Base-by-base conservation (phyloP, 345 rosid genomes). In the Clausena lansium region DNA sequence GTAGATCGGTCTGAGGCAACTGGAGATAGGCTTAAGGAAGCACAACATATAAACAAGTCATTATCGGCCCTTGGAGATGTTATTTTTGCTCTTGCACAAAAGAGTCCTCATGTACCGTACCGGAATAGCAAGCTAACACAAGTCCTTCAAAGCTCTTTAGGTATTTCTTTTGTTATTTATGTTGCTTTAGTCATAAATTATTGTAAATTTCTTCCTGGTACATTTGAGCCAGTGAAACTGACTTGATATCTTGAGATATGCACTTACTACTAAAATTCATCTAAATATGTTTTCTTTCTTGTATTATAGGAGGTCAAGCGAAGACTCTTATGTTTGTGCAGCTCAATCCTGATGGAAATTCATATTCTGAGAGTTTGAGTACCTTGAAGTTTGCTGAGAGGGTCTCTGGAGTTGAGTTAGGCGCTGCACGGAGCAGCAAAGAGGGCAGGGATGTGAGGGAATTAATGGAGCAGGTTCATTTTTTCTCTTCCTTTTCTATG, bases 61-160 rank as follows among this genome's bases (percentile, higher is more conserved):
- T 83, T 97, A 6, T 91, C 99, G 22, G 89, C 99, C 39, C 94
- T 97, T 28, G 99, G 99, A 67, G 98, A 97, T 74, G 99, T 97
- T 3, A 89, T 97, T 76, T 97, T 91, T 58, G 88, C 99, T 69
- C 90, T 97, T 32, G 90, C 98, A 54, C 93, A 92, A 78, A 97
- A 94, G 87, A 88, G 86, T 81, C 22, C 95, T 6, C 99, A 97
- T 75, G 87, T 97, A 32, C 99, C 99, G 1, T 97, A 93, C 67
- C 88, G 99, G 83, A 97, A 97, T 76, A 97, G 99, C 97, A 97
- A 97, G 87, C 93, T 97, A 60, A 97, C 99, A 81, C 99, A 97
- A 81, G 76, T 97, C 64, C 98, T 97, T 57, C 99, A 97, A 71
- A 85, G 87, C 81, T 92, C 96, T 74, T 84, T 97, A 59, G 99